A percentile compares a stretch with the other conserved stretches of the same genome.
Evolutionary conservation across 2,329 filamentous ascomycete species (phyloP).

Genomic region (Scedosporium aurantiacum): DNA sequence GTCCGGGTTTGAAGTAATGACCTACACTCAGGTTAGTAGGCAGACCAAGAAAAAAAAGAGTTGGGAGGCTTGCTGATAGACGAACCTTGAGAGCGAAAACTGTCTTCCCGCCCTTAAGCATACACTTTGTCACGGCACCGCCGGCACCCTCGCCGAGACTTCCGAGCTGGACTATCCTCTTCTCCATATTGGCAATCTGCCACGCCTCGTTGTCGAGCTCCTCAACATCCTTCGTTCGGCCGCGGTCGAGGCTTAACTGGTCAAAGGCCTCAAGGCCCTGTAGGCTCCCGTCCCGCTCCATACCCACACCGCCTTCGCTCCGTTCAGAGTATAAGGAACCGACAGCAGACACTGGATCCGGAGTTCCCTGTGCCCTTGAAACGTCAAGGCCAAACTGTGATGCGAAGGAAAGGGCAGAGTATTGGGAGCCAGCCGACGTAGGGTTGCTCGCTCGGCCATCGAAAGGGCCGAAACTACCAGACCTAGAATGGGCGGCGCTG

Average conservation of each 20-base stretch:
- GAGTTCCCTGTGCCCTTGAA: constrained; percentile 53
- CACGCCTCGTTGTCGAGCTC: constrained; percentile 92
- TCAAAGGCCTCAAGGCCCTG: constrained; percentile 70
- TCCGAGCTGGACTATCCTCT: constrained; percentile 77
- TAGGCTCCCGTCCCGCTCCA: constrained; percentile 75
- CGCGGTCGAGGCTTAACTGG: constrained; percentile 70
- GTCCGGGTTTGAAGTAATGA: constrained; percentile 96
- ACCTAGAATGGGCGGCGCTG: constrained; percentile 67
- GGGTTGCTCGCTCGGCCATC: constrained; percentile 72
- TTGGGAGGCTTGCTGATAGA: constrained; percentile 2
- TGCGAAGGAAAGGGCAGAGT: constrained; percentile 72
- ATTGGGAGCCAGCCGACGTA: constrained; percentile 78
- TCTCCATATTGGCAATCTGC: constrained; percentile 83
- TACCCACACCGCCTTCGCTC: constrained; percentile 61
- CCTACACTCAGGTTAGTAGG: constrained; percentile 35
- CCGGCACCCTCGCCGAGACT: constrained; percentile 90
- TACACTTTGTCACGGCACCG: constrained; percentile 85
- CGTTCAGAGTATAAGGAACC: constrained; percentile 74
- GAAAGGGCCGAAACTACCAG: constrained; percentile 69
- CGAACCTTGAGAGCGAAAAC: constrained; percentile 90
- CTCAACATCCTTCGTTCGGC: constrained; percentile 77
- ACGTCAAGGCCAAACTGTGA: constrained; percentile 59
- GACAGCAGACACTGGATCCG: constrained; percentile 81
- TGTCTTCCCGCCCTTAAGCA: constrained; percentile 81
- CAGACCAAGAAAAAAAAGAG: not conserved